Evolutionary conservation across 257 asterid genomes (phyloP).

Genomic region (Solanum paucissectum): DNA sequence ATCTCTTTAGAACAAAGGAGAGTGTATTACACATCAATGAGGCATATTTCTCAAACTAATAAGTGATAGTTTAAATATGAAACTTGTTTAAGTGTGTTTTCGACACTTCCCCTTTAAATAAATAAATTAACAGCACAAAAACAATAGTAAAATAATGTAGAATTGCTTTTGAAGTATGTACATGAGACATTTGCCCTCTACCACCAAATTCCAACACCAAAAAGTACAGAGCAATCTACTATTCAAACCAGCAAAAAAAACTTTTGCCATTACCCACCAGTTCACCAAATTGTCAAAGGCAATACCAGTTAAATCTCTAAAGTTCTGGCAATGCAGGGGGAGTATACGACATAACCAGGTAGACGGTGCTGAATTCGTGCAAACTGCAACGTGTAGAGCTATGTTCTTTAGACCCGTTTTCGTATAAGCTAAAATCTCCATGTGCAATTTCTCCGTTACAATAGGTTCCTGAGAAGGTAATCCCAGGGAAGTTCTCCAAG

Average conservation of each 20-base stretch:
- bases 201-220: not conserved
- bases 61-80: not conserved
- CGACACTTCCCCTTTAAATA: not conserved
- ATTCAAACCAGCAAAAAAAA: not conserved
- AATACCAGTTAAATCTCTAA: not conserved
- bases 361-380: slow-evolving; percentile 48
- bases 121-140: not conserved
- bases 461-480: slow-evolving; percentile 54
- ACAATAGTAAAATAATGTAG: not conserved
- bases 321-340: slow-evolving; percentile 15
- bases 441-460: slow-evolving; percentile 65
- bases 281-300: not conserved
- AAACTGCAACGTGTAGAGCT: slow-evolving; percentile 20
- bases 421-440: slow-evolving; percentile 24
- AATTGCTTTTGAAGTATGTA: not conserved
- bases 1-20: no score
- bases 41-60: not conserved
- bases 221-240: not conserved
- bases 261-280: not conserved
- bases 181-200: not conserved
- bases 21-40: not conserved
- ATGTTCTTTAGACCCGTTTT: slow-evolving; percentile 25
- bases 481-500: slow-evolving; percentile 61
- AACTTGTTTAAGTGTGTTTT: not conserved
- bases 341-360: slow-evolving; percentile 55